phyloP scores from a whole-genome alignment of 352 stramenopile species.

The Phytophthora crassamura region DNA sequence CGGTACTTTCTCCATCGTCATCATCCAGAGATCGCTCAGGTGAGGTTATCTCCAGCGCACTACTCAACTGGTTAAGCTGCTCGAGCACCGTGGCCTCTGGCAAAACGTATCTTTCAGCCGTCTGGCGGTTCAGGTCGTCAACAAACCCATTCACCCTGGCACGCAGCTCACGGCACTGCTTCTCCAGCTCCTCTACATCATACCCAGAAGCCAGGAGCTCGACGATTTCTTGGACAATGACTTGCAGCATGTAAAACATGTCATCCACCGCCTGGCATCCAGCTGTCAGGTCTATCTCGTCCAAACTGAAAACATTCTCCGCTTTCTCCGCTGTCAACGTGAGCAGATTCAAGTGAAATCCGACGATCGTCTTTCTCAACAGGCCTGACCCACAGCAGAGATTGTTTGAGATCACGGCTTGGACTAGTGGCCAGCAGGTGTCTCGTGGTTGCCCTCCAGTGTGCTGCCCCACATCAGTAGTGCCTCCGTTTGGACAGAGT shows the following conservation, averaged over 20 bases:
- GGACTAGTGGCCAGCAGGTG: slow-evolving; percentile 66
- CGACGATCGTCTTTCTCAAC: slow-evolving; percentile 46
- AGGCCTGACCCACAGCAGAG: slow-evolving; percentile 41
- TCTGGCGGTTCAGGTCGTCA: slow-evolving; percentile 20
- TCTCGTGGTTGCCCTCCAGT: slow-evolving; percentile 48
- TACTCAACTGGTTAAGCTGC: slow-evolving; percentile 13
- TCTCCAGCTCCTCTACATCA: slow-evolving; percentile 16
- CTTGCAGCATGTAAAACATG: slow-evolving; percentile 37
- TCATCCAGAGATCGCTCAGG: slow-evolving; percentile 1
- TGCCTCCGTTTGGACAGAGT: slow-evolving; percentile 36
- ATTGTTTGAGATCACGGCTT: slow-evolving; percentile 39
- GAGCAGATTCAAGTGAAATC: slow-evolving; percentile 39
- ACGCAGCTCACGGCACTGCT: slow-evolving; percentile 13
- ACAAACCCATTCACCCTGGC: slow-evolving; percentile 30
- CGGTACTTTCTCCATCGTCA: slow-evolving; percentile 14
- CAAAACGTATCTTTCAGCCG: slow-evolving; percentile 8
- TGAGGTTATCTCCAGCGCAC: slow-evolving; percentile 9
- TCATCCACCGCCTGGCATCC: slow-evolving; percentile 24
- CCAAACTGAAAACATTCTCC: slow-evolving; percentile 1
- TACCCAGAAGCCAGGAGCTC: slow-evolving; percentile 26
- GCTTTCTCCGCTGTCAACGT: slow-evolving; percentile 11
- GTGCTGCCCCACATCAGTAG: slow-evolving; percentile 62
- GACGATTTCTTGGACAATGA: slow-evolving; percentile 11
- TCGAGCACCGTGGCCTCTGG: slow-evolving; percentile 1
- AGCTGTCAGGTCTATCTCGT: slow-evolving; percentile 9